Evolutionary conservation across 805 yeast genomes (phyloP), one percentile per base, ranked within the genome.

Genomic region (Spencermartinsiella europaea): DNA sequence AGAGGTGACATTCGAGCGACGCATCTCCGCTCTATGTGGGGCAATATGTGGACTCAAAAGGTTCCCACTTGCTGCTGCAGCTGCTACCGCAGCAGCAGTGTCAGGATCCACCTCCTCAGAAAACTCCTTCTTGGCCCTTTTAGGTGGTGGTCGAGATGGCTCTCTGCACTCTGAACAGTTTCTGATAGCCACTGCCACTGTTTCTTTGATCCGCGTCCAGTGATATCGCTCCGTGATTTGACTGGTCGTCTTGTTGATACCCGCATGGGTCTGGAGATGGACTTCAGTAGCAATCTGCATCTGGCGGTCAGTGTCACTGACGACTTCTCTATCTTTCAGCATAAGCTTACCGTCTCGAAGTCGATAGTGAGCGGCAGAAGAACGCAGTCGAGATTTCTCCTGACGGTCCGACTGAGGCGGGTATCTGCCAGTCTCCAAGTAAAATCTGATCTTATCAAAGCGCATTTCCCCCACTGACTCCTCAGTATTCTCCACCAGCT

Each of bases 171-270:
- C 83, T 1, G 73, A 70, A 63, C 98, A 93, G 49, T 80, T 77
- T 45, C 82, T 73, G 44, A 90, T 81, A 1, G 87, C 91, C 25
- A 80, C 78, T 0, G 85, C 81, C 1, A 86, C 96, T 0, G 96
- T 87, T 47, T 80, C 88, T 65, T 93, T 90, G 52, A 91, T 85
- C 43, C 95, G 77, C 1, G 88, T 78, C 97, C 98, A 91, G 63
- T 88, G 95, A 56, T 85, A 91, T 55, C 77, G 76, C 51, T 85
- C 93, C 1, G 90, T 77, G 15, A 93, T 77, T 15, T 76, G 67
- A 0, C 91, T 69, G 0, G 96, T 89, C 1, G 95, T 82, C 59
- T 83, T 86, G 67, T 91, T 91, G 52, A 91, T 88, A 8, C 98
- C 98, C 10, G 82, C 82, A 61, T 91, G 99, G 38, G 74, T 77